Base-by-base conservation (phyloP, 495 filamentous ascomycete species). In the Pyronema domesticum region DNA sequence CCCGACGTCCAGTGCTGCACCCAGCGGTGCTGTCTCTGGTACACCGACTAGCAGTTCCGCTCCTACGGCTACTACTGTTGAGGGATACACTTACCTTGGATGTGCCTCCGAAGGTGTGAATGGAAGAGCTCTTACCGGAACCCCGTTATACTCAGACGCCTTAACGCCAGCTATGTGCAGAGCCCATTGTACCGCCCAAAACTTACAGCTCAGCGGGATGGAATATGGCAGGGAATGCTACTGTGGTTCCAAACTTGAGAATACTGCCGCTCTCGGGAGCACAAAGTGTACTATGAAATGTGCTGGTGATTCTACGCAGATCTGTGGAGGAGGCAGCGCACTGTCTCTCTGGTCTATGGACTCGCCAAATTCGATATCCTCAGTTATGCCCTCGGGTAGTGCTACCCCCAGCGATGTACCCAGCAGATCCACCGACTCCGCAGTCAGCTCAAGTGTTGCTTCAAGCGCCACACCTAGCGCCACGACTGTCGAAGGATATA, bases 151-250 rank as follows among this genome's bases (percentile, higher is more conserved):
- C n/a, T 51, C 48, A 6, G 11, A 67, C 36, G 59, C 61, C 43
- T 78, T 81, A 76, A 83, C 79, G 4, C 70, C 79, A 46, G 72
- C 72, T 55, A 68, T 68, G 43, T 85, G 80, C 63, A 63, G 79
- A n/a, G 60, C 68, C 43, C 74, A 72, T 46, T 65, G 58, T 14
- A 54, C 52, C 19, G 35, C n/a, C 3, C 8, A 19, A 3, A 43
- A 37, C 3, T 82, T 73, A 62, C 70, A 55, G 56, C 80, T 76
- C 58, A 76, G 72, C 47, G 83, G 81, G 48, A 63, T 82, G 1
- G 83, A 86, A 66, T 86, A 85, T 57, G 76, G 76, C 23, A 72
- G 76, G 23, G 78, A 87, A 63, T 84, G 81, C 59, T 84, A 79
- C 68, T 85, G 81, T 60, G 79, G 76, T 11, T 73, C 80, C 58